Evolutionary conservation across 2,329 filamentous ascomycete genomes (phyloP), one percentile per base, ranked within the genome.

Genomic region (Verticillium zaregamsianum): DNA sequence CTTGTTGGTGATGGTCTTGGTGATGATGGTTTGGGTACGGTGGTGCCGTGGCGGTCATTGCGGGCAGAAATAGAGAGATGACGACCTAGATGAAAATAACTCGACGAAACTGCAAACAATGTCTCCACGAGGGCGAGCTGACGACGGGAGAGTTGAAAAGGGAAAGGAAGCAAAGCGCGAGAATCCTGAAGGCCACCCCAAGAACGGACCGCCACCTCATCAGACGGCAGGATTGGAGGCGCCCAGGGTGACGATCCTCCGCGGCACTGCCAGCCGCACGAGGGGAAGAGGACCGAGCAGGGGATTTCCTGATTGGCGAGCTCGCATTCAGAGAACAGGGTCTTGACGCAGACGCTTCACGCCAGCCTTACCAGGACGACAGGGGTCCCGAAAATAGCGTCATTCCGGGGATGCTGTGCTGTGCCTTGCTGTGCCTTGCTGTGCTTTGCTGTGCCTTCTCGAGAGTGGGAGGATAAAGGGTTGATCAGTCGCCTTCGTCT

Each of bases 1-100:
- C 57, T 3, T 63, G 60, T 9, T 59, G 31, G 15, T 61, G 60
- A 3, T 40, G 39, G 17, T 59, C 45, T 8, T 52, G 56, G 8
- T 59, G 55, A 17, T 59, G 59, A 11, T 49, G 56, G 45, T 63
- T 59, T 25, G 61, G 60, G 20, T 25, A 25, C 4, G 5, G n/a
- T 23, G n/a, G 20, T 20, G 45, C 45, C 39, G 20, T 23, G 9
- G 45, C 11, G n/a, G 45, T 8, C 45, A 52, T 52, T 5, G 28
- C 5, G 28, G 28, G 28, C 28, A n/a, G 17, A 9, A n/a, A n/a
- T 7, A 17, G 39, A n/a, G 7, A n/a, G 39, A 40, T 17, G 37
- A 15, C 14, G 39, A 15, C 39, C 15, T 15, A n/a, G n/a, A 8
- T 9, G n/a, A 45, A 17, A n/a, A 25, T 4, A 25, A 28, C 28